Percentiles rank a stretch among this genome's conserved stretches.
These are phyloP conservation scores for Apophysomyces sp. DNA, from an alignment of 371 early-diverging fungal species.

Conservation along the genomic window DNA sequence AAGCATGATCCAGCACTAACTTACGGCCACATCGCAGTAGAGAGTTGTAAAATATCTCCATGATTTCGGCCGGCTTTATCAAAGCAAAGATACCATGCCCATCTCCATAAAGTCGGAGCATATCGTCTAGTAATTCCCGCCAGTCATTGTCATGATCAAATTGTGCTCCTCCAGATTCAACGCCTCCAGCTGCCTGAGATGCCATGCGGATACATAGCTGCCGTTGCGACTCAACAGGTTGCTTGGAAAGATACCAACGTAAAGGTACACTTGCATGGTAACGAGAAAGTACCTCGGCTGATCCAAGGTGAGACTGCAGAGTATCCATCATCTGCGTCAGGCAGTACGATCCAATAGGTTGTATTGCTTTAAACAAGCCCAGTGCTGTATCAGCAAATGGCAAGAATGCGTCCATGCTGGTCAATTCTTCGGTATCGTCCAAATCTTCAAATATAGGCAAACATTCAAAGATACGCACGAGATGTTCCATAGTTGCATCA, in stretches of 20 bases:
- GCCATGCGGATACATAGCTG: slow-evolving; percentile 68
- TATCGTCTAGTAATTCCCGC: slow-evolving; percentile 66
- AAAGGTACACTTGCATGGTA: slow-evolving; percentile 63
- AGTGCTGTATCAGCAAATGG: slow-evolving; percentile 17
- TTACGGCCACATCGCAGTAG: slow-evolving; percentile 71
- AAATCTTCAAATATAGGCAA: slow-evolving; percentile 56
- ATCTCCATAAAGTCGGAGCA: slow-evolving; percentile 53
- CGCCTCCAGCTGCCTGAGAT: slow-evolving; percentile 59
- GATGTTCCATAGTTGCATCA: slow-evolving; percentile 34
- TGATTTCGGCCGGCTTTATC: slow-evolving; percentile 57
- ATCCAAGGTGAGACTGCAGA: slow-evolving; percentile 63
- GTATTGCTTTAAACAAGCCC: slow-evolving; percentile 45
- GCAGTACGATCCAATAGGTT: slow-evolving; percentile 41
- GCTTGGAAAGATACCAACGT: slow-evolving; percentile 56
- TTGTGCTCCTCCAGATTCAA: slow-evolving; percentile 52
- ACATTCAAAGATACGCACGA: slow-evolving; percentile 63
- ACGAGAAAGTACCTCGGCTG: slow-evolving; percentile 63
- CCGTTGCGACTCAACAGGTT: slow-evolving; percentile 49
- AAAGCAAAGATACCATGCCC: slow-evolving; percentile 57
- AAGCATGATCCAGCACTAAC: slow-evolving; percentile 11
- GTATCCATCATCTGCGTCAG: slow-evolving; percentile 62
- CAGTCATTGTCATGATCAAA: slow-evolving; percentile 73
- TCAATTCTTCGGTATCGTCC: slow-evolving; percentile 4
- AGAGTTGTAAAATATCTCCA: slow-evolving; percentile 67
- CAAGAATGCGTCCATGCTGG: slow-evolving; percentile 30